Percentiles rank a stretch among this genome's conserved stretches.
These are phyloP conservation scores for Xylaria grammica DNA, from an alignment of 495 filamentous ascomycete species.

Conservation along the genomic window DNA sequence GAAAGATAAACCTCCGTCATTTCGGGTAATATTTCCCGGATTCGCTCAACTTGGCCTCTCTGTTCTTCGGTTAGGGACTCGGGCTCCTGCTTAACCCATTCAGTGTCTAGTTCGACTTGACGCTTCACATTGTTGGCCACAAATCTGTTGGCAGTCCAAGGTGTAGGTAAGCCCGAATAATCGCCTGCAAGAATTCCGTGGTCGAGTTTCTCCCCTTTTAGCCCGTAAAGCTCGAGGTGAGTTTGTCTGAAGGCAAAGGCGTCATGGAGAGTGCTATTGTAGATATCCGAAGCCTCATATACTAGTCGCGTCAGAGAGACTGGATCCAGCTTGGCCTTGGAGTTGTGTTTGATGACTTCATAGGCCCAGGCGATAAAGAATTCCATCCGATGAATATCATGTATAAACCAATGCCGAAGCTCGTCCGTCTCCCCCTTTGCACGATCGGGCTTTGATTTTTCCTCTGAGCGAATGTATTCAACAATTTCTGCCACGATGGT, in stretches of 20 bases:
- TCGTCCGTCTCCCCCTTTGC: conserved; percentile 69
- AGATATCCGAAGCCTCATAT: conserved; percentile 81
- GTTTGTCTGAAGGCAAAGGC: conserved; percentile 75
- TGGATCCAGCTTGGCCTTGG: conserved; percentile 59
- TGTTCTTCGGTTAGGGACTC: conserved; percentile 24
- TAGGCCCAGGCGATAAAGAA: conserved; percentile 77
- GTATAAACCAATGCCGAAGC: conserved; percentile 81
- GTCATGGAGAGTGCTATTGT: conserved; percentile 69
- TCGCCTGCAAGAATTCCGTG: conserved; percentile 68
- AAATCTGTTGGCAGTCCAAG: conserved; percentile 78
- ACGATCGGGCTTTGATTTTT: conserved; percentile 64
- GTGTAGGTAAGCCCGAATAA: conserved; percentile 70
- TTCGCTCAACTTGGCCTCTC: conserved; percentile 37
- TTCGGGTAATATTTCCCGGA: conserved; percentile 45
- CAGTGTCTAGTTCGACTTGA: conserved; percentile 56
- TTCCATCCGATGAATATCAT: conserved; percentile 74
- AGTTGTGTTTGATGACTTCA: conserved; percentile 70
- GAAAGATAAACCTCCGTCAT: conserved; percentile 53
- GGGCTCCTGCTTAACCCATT: conserved; percentile 40
- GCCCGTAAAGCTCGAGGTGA: conserved; percentile 71
- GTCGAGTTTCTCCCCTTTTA: conserved; percentile 63
- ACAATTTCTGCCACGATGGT: conserved; percentile 71
- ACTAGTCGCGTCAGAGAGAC: conserved; percentile 56
- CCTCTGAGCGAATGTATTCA: conserved; percentile 69
- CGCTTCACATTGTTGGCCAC: conserved; percentile 60